Base-by-base conservation (phyloP, 2,329 filamentous ascomycete species). In the Botrytis deweyae region DNA sequence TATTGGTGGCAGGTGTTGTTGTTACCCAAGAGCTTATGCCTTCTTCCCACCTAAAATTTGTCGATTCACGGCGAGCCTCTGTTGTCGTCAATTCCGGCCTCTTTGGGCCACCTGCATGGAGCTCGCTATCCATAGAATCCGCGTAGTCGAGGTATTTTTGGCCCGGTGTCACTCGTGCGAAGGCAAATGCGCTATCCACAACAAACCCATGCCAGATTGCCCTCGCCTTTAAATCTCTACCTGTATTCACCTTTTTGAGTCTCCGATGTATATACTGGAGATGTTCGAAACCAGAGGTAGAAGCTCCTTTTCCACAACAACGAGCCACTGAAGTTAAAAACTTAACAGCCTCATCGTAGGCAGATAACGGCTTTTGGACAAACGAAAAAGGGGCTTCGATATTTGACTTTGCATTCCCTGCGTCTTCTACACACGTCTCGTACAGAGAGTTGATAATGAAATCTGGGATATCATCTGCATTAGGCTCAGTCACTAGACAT, bases 1-100 rank as follows among this genome's bases (percentile, higher is more conserved):
- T 78, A 62, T 76, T 74, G 42, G 77, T 75, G 66, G 69, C 80
- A 42, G 87, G 87, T 63, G 85, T 87, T 58, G 81, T 83, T 29
- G 83, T 85, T 69, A 89, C 84, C 87, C 87, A 89, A 79, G 88
- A 87, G 52, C 86, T 84, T 78, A 89, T 88, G 63, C 84, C 85
- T 77, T 88, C 86, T 78, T 88, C 87, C 87, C 87, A 89, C 46
- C 85, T 81, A 80, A 83, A 87, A n/a, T 76, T 71, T 25, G 73
- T 55, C 42, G 38, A 46, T 40, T 52, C 52, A 61, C 74, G 22
- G 49, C 42, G 61, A 70, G 74, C 25, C 76, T 79, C 36, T 75
- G 76, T 36, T 70, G 67, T 36, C 29, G 38, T 29, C 10, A 29
- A 36, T 38, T 29, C 29, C 14, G 46, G 46, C 18, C 62, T 65